Base-by-base conservation (phyloP, 257 asterid species). In the Plantago ovata region DNA sequence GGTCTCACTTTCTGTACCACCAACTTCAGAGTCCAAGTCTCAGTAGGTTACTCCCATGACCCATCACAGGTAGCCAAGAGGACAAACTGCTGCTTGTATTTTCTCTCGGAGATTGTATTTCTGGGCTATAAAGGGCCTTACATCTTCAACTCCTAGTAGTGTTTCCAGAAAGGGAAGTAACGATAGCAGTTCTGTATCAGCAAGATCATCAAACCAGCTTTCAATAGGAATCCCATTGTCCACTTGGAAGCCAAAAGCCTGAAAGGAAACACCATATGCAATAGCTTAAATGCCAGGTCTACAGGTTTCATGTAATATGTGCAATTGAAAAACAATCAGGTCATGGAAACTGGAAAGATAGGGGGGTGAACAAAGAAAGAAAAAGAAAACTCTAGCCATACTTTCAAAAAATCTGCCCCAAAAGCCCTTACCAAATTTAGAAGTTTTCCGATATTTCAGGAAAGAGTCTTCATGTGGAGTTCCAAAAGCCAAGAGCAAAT, bases 241-340 rank as follows among this genome's bases (percentile, higher is more conserved):
- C 72, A 93, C 91, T 79, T 93, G 98, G 79, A 93, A 93, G 9
- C 98, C 98, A 58, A 93, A 93, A 15, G 95, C 98, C 98, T 93
- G 87, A 38, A 58, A 56, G 43, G 19, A 24, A 64, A 36, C 38
- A 45, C 9, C 20, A 60, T 28, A 23, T 1, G 38, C 22, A 53
- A 36, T 2, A 40, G n/a, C n/a, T 2, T 16, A 44, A 43, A 48
- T 48, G 60, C 32, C 16, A 11, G 32, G 11, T 50, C 38, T 10
- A 19, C 22, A 10, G 28, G 16, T 1, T 49, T 14, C 8, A 53
- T 6, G 18, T 33, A 52, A n/a, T 52, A 12, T 24, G 16, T 53
- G 42, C 42, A 32, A 32, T 50, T 21, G 22, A 8, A 7, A 12
- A 49, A 15, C 22, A 28, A 28, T 8, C 7, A 28, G 36, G 7